Evolutionary conservation across 169 alveolate species (phyloP).

Genomic region (Eimeria brunetti): DNA sequence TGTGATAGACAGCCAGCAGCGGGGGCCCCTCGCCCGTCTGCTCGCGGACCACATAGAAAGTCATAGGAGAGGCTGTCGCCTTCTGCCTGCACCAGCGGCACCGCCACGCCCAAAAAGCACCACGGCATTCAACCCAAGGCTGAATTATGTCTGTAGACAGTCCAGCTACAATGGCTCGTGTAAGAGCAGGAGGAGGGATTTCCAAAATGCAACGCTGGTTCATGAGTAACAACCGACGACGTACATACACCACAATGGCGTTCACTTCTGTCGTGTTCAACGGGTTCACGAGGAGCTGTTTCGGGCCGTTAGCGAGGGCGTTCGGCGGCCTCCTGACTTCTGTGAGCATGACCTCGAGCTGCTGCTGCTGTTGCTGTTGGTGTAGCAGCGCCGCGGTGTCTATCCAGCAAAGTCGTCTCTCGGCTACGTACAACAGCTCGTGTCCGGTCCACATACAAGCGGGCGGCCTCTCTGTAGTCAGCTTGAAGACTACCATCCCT

Average conservation of each 20-base stretch:
- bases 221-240: not conserved
- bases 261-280: constrained; percentile 79
- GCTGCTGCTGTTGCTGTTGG: constrained; percentile 40
- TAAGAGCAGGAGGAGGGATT: not conserved
- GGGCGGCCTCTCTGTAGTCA: constrained; percentile 92
- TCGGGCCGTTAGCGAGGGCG: constrained; percentile 80
- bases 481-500: constrained; percentile 95
- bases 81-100: constrained; percentile 61
- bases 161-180: not conserved
- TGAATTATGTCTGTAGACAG: not conserved
- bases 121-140: not conserved
- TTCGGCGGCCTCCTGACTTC: constrained; percentile 80
- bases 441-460: constrained; percentile 74
- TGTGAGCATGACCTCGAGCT: constrained; percentile 56
- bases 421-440: constrained; percentile 63
- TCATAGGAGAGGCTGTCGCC: constrained; percentile 75
- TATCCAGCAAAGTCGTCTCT: constrained; percentile 70
- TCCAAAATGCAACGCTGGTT: not conserved
- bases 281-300: constrained; percentile 66
- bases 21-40: constrained; percentile 49
- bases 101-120: not conserved
- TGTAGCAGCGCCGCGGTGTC: constrained; percentile 44
- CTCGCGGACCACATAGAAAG: constrained; percentile 55
- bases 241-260: constrained; percentile 77
- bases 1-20: constrained; percentile 47